Conservation (phyloP, 768 basidiomycete genomes). For the Artomyces pyxidatus region DNA sequence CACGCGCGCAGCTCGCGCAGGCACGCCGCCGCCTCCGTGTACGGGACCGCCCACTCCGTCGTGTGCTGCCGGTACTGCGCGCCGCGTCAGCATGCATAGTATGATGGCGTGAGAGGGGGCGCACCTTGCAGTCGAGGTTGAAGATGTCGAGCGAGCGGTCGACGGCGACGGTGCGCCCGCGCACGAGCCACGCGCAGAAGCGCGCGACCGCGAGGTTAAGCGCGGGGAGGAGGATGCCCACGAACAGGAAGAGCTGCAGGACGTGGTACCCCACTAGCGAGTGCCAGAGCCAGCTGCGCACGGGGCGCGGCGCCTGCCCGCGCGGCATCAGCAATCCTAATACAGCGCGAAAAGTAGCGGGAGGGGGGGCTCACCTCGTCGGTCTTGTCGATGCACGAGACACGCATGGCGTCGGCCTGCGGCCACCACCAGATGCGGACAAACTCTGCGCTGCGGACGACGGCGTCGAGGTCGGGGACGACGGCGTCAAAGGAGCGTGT, state of each 20-base stretch:
- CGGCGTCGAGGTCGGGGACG: constrained; percentile 42
- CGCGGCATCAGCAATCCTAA: constrained; percentile 4
- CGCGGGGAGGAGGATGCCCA: constrained; percentile 54
- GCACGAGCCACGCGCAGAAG: constrained; percentile 62
- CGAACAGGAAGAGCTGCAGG: constrained; percentile 76
- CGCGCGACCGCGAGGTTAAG: constrained; percentile 59
- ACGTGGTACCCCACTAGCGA: constrained; percentile 71
- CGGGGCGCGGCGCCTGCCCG: constrained; percentile 43
- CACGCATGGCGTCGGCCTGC: constrained; percentile 59
- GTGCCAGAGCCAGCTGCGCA: constrained; percentile 60
- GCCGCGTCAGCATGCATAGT: constrained; percentile 5
- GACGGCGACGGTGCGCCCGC: constrained; percentile 45
- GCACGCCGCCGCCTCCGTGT: constrained; percentile 53
- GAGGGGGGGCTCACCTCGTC: constrained; percentile 50
- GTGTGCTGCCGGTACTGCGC: constrained; percentile 84
- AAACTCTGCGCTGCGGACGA: constrained; percentile 68
- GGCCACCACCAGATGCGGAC: constrained; percentile 97
- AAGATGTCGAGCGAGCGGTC: constrained; percentile 81
- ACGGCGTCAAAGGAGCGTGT: constrained; percentile 57
- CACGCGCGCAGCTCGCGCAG: constrained; percentile 65
- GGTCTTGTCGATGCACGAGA: constrained; percentile 70
- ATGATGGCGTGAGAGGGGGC: constrained; percentile 19
- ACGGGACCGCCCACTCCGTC: constrained; percentile 91
- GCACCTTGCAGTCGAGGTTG: constrained; percentile 87
- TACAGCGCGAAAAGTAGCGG: constrained; percentile 3